These are phyloP conservation scores for Tagetes patula DNA, from an alignment of 129 eudicot genomes.

Conservation along the genomic window DNA sequence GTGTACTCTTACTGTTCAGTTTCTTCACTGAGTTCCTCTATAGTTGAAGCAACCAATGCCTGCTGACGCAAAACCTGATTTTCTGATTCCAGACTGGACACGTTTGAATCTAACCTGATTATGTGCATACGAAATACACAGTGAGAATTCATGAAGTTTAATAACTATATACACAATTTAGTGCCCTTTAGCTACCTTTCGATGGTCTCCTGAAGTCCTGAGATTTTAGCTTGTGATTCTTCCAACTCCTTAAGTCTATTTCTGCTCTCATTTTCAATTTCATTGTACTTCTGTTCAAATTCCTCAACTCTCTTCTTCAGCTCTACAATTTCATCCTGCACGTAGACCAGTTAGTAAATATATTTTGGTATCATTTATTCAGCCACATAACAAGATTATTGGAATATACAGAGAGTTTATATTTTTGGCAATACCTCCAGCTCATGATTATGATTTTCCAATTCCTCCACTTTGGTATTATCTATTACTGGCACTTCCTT, in stretches of 20 bases:
- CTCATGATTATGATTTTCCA: conserved; percentile 63
- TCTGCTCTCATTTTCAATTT: conserved; percentile 60
- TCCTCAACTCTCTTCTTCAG: conserved; percentile 68
- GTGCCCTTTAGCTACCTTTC: conserved; percentile 51
- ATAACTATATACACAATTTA: neutral
- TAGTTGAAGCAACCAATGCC: conserved; percentile 75
- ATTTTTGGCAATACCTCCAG: conserved; percentile 54
- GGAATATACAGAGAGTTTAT: neutral
- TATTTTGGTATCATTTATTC: neutral
- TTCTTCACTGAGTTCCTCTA: conserved; percentile 72
- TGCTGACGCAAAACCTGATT: conserved; percentile 96
- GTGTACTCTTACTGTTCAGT: conserved; percentile 61
- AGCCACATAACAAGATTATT: neutral
- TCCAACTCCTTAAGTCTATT: conserved; percentile 59
- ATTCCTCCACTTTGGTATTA: conserved; percentile 65
- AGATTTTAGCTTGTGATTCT: conserved; percentile 63
- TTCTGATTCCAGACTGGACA: conserved; percentile 92
- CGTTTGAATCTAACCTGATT: conserved; percentile 74
- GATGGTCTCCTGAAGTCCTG: conserved; percentile 69
- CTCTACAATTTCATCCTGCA: conserved; percentile 66
- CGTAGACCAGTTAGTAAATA: conserved; percentile 17
- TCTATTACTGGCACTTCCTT: conserved; percentile 79
- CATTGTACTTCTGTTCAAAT: conserved; percentile 54
- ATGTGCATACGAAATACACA: conserved; percentile 21
- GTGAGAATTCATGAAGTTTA: conserved; percentile 19